Conservation (phyloP, 768 basidiomycete genomes). For the Pholiota microspora region DNA sequence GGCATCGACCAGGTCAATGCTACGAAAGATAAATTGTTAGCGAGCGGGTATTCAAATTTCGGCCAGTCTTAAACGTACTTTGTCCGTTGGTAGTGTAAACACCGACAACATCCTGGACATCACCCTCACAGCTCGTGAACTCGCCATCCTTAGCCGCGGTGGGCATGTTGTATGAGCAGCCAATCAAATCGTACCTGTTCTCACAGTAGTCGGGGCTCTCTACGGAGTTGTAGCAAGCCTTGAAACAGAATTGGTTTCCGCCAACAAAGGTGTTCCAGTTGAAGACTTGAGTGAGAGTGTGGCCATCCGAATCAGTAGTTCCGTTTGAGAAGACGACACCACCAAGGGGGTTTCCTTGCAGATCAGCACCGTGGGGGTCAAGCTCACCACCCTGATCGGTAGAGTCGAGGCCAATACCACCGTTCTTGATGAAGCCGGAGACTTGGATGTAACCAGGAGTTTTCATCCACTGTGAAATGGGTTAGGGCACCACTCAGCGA, state of each 20-base stretch:
- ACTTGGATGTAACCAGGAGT: slow-evolving; percentile 19
- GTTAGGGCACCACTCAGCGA: background rate
- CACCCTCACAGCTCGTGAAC: slow-evolving; percentile 62
- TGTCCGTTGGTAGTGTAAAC: slow-evolving; percentile 36
- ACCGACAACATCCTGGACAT: slow-evolving; percentile 59
- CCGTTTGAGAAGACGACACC: slow-evolving; percentile 64
- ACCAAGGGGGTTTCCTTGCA: slow-evolving; percentile 76
- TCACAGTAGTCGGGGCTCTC: slow-evolving; percentile 52
- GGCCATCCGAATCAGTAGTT: slow-evolving; percentile 40
- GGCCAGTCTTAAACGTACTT: slow-evolving; percentile 12
- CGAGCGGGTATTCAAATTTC: background rate
- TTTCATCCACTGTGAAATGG: slow-evolving; percentile 28
- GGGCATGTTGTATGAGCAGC: slow-evolving; percentile 69
- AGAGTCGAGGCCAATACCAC: slow-evolving; percentile 11
- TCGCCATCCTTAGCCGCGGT: slow-evolving; percentile 51
- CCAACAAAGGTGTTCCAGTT: slow-evolving; percentile 83
- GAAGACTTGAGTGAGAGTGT: slow-evolving; percentile 49
- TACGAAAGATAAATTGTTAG: background rate
- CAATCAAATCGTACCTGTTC: slow-evolving; percentile 70
- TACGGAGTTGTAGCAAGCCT: slow-evolving; percentile 59
- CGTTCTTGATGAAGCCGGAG: slow-evolving; percentile 18
- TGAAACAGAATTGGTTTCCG: slow-evolving; percentile 60
- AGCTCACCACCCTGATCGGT: slow-evolving; percentile 17
- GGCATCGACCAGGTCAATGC: slow-evolving; percentile 20
- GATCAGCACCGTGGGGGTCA: slow-evolving; percentile 74